phyloP scores from a whole-genome alignment of 495 filamentous ascomycete species.

The Aspergillus nidulans region DNA sequence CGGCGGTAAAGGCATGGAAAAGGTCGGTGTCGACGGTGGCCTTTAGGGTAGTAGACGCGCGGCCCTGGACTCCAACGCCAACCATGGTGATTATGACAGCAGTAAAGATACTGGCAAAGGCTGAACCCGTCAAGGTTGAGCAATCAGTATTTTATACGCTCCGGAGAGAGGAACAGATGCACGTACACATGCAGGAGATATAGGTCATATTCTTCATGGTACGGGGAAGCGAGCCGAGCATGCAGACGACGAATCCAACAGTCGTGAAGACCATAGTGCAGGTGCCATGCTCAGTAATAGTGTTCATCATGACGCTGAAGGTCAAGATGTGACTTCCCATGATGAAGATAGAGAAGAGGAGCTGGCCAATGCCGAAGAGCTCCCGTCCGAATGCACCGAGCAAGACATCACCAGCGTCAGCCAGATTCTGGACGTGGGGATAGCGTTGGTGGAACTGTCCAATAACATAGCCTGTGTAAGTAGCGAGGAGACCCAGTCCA shows the following conservation, averaged over 20 bases:
- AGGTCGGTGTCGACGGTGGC: conserved; percentile 28
- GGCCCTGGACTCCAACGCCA: conserved; percentile 51
- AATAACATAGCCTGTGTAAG: conserved; percentile 73
- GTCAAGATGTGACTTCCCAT: conserved; percentile 75
- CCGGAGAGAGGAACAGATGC: neutral
- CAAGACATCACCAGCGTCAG: conserved; percentile 61
- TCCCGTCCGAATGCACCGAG: conserved; percentile 61
- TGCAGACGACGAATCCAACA: conserved; percentile 59
- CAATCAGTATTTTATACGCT: conserved; percentile 24
- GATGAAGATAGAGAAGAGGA: conserved; percentile 69
- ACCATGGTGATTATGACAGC: conserved; percentile 68
- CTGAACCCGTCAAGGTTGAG: conserved; percentile 11
- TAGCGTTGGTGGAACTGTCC: conserved; percentile 63
- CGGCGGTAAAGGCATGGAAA: conserved; percentile 37
- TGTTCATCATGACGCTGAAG: conserved; percentile 64
- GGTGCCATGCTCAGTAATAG: conserved; percentile 57
- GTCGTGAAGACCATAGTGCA: conserved; percentile 69
- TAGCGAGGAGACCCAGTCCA: conserved; percentile 60
- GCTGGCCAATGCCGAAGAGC: conserved; percentile 60
- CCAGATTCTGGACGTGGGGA: conserved; percentile 63
- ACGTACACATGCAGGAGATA: conserved; percentile 60
- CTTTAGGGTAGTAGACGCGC: conserved; percentile 20
- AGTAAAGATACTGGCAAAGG: conserved; percentile 33
- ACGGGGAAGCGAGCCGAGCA: conserved; percentile 62
- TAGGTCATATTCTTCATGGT: conserved; percentile 59